These are phyloP conservation scores for Casaregolazyma lundiana DNA, from an alignment of 1,139 yeast genomes.

Conservation along the genomic window DNA sequence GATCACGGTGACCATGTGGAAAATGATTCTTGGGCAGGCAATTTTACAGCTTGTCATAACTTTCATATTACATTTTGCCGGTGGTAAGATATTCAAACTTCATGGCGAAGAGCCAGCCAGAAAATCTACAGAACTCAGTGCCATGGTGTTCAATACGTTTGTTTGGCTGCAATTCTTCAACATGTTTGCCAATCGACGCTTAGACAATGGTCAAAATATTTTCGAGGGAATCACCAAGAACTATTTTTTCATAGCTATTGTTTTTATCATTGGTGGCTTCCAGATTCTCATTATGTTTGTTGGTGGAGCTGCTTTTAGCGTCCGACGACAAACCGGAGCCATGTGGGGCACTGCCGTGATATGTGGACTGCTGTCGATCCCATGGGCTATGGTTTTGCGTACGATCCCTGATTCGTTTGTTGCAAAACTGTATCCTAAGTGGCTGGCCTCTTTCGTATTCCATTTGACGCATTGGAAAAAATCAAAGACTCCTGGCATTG, in stretches of 20 bases:
- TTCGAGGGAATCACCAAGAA: conserved; percentile 77
- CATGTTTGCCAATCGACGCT: conserved; percentile 81
- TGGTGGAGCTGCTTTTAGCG: conserved; percentile 93
- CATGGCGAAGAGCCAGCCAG: conserved; percentile 4
- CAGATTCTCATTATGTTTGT: conserved; percentile 91
- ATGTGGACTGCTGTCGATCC: conserved; percentile 79
- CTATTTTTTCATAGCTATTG: conserved; percentile 71
- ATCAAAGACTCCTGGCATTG: conserved; percentile 20
- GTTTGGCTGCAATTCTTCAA: conserved; percentile 98
- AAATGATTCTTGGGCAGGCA: conserved; percentile 92
- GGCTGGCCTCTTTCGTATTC: conserved; percentile 46
- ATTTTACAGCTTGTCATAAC: conserved; percentile 72
- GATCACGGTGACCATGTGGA: conserved; percentile 94
- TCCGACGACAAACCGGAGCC: conserved; percentile 69
- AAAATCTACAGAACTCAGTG: conserved; percentile 44
- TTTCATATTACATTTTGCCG: conserved; percentile 75
- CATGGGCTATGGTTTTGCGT: conserved; percentile 71
- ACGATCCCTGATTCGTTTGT: conserved; percentile 81
- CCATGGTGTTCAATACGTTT: conserved; percentile 90
- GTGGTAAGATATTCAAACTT: conserved; percentile 52
- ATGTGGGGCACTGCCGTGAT: conserved; percentile 89
- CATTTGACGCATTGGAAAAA: conserved; percentile 26
- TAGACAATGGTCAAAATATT: conserved; percentile 87
- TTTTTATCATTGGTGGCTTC: conserved; percentile 68
- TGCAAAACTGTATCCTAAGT: conserved; percentile 61